Evolutionary conservation across 768 basidiomycete species (phyloP).

Genomic region (Collybiopsis confluens): DNA sequence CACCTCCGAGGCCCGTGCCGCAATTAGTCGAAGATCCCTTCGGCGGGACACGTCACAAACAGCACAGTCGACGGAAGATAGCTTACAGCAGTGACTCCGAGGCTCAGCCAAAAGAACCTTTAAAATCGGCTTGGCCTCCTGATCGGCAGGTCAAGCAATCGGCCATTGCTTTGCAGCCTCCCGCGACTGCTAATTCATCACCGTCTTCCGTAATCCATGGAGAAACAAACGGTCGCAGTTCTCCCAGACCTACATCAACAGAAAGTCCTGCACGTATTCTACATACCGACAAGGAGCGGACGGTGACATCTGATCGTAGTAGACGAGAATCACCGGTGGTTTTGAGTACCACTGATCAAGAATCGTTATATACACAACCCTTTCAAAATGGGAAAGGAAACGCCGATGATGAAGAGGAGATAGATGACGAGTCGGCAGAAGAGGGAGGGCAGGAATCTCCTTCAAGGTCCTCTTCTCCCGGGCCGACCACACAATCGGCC

Average conservation of each 20-base stretch:
- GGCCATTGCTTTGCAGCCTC: not conserved
- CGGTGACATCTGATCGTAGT: not conserved
- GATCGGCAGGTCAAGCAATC: not conserved
- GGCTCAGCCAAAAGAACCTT: not conserved
- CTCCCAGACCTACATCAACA: not conserved
- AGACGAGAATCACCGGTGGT: not conserved
- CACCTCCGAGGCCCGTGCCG: not conserved
- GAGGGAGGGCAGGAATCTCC: not conserved
- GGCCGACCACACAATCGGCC: not conserved
- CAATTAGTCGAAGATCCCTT: slow-evolving; percentile 2
- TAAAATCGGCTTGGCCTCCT: not conserved
- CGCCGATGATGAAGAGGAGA: not conserved
- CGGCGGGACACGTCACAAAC: not conserved
- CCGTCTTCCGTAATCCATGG: not conserved
- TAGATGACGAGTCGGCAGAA: too few species aligned
- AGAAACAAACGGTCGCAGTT: not conserved
- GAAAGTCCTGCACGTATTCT: not conserved
- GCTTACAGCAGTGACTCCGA: not conserved
- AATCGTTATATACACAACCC: not conserved
- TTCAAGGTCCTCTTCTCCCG: not conserved
- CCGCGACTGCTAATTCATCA: not conserved
- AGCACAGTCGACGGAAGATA: not conserved
- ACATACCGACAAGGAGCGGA: not conserved
- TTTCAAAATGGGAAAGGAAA: not conserved
- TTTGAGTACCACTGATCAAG: not conserved